Conservation (phyloP, 768 basidiomycete genomes). For the Macrolepiota fuliginosa region DNA sequence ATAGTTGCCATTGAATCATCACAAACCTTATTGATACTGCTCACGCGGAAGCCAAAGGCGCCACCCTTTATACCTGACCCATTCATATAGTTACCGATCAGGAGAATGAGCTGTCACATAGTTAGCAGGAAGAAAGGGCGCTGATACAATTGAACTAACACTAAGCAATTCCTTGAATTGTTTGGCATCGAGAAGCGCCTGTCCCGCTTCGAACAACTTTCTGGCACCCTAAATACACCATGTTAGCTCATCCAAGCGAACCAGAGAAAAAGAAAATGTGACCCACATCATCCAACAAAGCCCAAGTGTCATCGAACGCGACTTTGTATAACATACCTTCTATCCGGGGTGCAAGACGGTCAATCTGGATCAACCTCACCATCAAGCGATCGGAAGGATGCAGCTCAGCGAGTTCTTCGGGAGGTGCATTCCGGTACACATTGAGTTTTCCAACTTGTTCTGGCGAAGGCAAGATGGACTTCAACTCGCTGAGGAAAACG, state of each 20-base stretch:
- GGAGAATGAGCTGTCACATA: conserved; percentile 70
- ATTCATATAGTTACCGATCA: conserved; percentile 98
- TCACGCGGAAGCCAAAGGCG: conserved; percentile 94
- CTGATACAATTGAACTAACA: conserved; percentile 37
- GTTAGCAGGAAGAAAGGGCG: not conserved
- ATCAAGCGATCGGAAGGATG: conserved; percentile 95
- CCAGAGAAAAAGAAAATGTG: not conserved
- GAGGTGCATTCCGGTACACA: conserved; percentile 82
- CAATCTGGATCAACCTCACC: conserved; percentile 95
- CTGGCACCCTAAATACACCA: conserved; percentile 59
- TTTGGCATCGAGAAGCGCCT: conserved; percentile 76
- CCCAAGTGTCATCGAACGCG: conserved; percentile 83
- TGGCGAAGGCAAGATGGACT: conserved; percentile 85
- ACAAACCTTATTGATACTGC: conserved; percentile 92
- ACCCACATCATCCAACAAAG: conserved; percentile 76
- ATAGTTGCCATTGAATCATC: not conserved
- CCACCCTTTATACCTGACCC: conserved; percentile 95
- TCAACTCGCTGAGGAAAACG: conserved; percentile 85
- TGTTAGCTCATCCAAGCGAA: not conserved
- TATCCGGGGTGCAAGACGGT: conserved; percentile 82
- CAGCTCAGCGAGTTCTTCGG: conserved; percentile 82
- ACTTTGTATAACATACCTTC: conserved; percentile 95
- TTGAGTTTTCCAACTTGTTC: conserved; percentile 91
- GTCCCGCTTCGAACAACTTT: conserved; percentile 79
- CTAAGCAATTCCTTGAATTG: conserved; percentile 88